Evolutionary conservation across 2,329 filamentous ascomycete genomes (phyloP).

Genomic region (Stemphylium vesicarium): DNA sequence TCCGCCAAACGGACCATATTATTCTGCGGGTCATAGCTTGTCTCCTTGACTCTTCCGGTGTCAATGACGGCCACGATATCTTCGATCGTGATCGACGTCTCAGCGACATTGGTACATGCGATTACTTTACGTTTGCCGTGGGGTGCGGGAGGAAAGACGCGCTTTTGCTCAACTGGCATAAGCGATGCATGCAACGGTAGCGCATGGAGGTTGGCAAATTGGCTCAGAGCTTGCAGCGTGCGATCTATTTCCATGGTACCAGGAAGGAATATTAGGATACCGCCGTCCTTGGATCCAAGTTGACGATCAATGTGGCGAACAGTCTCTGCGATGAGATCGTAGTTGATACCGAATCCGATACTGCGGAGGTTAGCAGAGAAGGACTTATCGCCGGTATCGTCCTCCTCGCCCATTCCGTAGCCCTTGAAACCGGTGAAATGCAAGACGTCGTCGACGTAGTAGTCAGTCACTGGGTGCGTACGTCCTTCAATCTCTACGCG

Average conservation of each 20-base stretch:
- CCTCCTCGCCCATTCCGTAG: constrained; percentile 57
- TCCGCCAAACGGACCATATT: constrained; percentile 96
- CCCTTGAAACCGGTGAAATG: constrained; percentile 74
- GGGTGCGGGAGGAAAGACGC: constrained; percentile 80
- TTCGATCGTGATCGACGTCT: constrained; percentile 98
- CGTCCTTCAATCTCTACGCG: constrained; percentile 85
- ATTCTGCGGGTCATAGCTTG: constrained; percentile 86
- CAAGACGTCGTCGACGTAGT: constrained; percentile 87
- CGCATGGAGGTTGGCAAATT: constrained; percentile 72
- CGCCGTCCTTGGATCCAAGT: constrained; percentile 75
- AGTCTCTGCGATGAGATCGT: constrained; percentile 80
- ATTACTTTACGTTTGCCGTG: constrained; percentile 87
- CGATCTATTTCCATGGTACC: constrained; percentile 91
- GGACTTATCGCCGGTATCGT: constrained; percentile 56
- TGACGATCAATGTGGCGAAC: constrained; percentile 82
- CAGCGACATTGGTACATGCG: constrained; percentile 93
- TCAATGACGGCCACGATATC: constrained; percentile 97
- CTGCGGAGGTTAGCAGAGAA: constrained; percentile 52
- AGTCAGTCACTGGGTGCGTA: constrained; percentile 88
- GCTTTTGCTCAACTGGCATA: constrained; percentile 83
- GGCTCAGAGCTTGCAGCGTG: constrained; percentile 71
- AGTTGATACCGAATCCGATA: constrained; percentile 82
- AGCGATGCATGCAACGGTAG: constrained; percentile 92
- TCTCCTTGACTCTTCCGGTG: constrained; percentile 94
- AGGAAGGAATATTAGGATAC: constrained; percentile 93